Evolutionary conservation across 108 stramenopile species (phyloP).

Genomic region (Cyclotella cryptica): DNA sequence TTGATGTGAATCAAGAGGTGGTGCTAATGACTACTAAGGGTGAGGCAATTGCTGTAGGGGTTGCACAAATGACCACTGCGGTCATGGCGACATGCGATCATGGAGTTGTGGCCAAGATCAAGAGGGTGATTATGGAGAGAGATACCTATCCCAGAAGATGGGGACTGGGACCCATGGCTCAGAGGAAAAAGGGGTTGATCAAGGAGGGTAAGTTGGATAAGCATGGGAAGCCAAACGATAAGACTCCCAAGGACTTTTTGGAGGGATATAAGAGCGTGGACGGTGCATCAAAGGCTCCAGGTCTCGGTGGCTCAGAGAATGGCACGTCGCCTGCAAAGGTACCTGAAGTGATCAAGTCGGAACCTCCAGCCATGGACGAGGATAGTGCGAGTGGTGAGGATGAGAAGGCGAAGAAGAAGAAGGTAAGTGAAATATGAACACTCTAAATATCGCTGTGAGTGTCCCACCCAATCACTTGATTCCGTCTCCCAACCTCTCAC

Average conservation of each 20-base stretch:
- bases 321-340: slow-evolving; percentile 28
- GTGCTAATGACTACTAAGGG: slow-evolving; percentile 99
- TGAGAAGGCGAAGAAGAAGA: slow-evolving; percentile 43
- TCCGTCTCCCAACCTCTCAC: too few relatives aligned
- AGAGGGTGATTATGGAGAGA: slow-evolving; percentile 99
- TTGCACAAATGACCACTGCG: slow-evolving; percentile 99
- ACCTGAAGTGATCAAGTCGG: slow-evolving; percentile 39
- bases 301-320: slow-evolving; percentile 31
- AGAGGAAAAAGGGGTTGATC: slow-evolving; percentile 97
- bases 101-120: slow-evolving; percentile 99
- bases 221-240: slow-evolving; percentile 97
- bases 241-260: slow-evolving; percentile 94
- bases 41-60: slow-evolving; percentile 98
- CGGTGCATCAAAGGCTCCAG: slow-evolving; percentile 66
- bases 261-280: slow-evolving; percentile 80
- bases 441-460: too few relatives aligned
- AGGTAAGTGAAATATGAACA: slow-evolving; percentile 21
- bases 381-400: slow-evolving; percentile 39
- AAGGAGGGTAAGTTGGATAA: slow-evolving; percentile 99
- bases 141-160: slow-evolving; percentile 99
- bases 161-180: slow-evolving; percentile 99
- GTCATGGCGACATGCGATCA: slow-evolving; percentile 99
- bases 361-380: slow-evolving; percentile 40
- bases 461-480: too few relatives aligned
- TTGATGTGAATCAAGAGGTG: slow-evolving; percentile 97